Conservation (phyloP, 768 basidiomycete genomes). For the Pleurotus salmoneostramineus region DNA sequence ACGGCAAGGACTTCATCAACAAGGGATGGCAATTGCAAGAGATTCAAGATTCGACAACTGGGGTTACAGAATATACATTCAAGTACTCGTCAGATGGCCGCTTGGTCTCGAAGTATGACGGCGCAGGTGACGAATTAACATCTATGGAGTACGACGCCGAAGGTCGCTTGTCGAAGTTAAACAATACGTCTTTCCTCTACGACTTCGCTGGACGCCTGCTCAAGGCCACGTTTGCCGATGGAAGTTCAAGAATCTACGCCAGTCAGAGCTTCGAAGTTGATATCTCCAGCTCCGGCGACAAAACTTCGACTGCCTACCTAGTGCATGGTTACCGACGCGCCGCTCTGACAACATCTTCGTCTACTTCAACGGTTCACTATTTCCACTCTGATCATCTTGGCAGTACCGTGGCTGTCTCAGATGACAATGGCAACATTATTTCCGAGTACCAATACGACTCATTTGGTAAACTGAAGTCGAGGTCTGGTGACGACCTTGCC, state of each 20-base stretch:
- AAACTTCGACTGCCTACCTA: background rate
- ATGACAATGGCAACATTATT: background rate
- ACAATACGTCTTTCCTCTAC: conserved; percentile 3
- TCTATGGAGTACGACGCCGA: conserved; percentile 4
- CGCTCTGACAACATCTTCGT: background rate
- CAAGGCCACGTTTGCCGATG: conserved; percentile 3
- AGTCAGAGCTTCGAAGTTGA: conserved; percentile 5
- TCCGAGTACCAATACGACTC: conserved; percentile 1
- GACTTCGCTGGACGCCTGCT: conserved; percentile 10
- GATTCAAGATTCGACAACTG: background rate
- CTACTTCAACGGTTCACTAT: background rate
- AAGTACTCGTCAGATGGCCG: background rate
- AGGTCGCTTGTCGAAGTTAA: background rate
- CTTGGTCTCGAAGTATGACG: background rate
- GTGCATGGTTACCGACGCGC: background rate
- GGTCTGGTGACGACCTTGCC: background rate
- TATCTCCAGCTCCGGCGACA: background rate
- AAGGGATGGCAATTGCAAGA: conserved; percentile 9
- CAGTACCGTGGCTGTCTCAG: background rate
- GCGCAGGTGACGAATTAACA: background rate
- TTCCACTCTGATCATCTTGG: conserved; percentile 6
- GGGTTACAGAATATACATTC: background rate
- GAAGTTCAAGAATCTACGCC: conserved; percentile 2
- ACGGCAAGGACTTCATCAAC: conserved; percentile 4
- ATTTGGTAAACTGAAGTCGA: background rate